These are phyloP conservation scores for Pulveroboletus sp. DNA, from an alignment of 768 basidiomycete genomes.

Conservation along the genomic window DNA sequence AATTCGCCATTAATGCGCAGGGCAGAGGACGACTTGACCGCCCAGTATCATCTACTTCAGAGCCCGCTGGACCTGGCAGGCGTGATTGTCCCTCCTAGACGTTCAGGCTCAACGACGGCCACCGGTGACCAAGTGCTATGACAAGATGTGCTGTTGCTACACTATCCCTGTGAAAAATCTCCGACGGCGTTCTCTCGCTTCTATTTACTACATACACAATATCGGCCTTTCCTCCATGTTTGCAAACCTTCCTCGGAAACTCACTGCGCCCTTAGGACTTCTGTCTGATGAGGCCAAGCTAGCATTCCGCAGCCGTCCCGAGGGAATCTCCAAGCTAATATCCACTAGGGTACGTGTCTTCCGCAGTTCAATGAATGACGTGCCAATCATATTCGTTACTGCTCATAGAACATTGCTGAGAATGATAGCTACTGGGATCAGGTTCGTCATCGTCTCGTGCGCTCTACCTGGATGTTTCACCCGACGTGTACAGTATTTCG, in stretches of 20 bases:
- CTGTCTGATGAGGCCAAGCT: constrained; percentile 86
- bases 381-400: constrained; percentile 2
- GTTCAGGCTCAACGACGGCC: constrained; percentile 56
- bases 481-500: constrained; percentile 54
- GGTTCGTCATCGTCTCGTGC: constrained; percentile 38
- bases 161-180: neutral
- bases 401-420: constrained; percentile 61
- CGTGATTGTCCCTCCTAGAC: constrained; percentile 29
- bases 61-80: neutral
- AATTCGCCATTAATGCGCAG: no score
- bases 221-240: constrained; percentile 43
- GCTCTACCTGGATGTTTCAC: neutral
- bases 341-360: constrained; percentile 57
- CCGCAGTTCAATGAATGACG: neutral
- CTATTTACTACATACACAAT: neutral
- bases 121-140: no score
- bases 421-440: constrained; percentile 89
- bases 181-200: neutral
- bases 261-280: constrained; percentile 72
- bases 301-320: constrained; percentile 77
- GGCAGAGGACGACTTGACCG: no score
- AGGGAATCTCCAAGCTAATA: constrained; percentile 73
- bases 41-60: neutral
- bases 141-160: no score
- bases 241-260: constrained; percentile 63